Evolutionary conservation across 257 asterid genomes (phyloP).

Genomic region (Henckelia pumila): DNA sequence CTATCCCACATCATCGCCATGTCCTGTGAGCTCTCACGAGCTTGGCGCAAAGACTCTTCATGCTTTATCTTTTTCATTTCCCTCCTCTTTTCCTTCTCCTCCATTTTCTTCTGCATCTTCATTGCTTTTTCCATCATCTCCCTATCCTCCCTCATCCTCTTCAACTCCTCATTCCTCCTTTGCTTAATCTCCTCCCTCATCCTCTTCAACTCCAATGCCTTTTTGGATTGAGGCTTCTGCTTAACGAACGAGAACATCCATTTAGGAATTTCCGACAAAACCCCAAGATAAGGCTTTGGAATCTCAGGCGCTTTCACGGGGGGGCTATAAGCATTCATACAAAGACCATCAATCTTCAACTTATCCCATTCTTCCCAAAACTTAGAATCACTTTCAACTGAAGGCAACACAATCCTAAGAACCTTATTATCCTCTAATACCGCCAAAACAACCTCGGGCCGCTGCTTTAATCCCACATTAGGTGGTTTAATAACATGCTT

Average conservation of each 20-base stretch:
- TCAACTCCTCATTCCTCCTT: constrained; percentile 41
- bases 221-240: constrained; percentile 78
- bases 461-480: constrained; percentile 46
- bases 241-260: constrained; percentile 60
- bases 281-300: constrained; percentile 70
- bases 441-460: constrained; percentile 76
- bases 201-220: constrained; percentile 75
- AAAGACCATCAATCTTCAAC: constrained; percentile 56
- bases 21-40: constrained; percentile 39
- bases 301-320: constrained; percentile 66
- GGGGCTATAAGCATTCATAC: constrained; percentile 84
- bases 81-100: constrained; percentile 62
- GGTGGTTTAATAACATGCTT: constrained; percentile 72
- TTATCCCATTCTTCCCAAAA: constrained; percentile 89
- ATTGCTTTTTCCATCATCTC: constrained; percentile 58
- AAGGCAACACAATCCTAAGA: constrained; percentile 80
- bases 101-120: constrained; percentile 63
- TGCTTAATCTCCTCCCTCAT: constrained; percentile 45
- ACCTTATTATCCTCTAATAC: constrained; percentile 85
- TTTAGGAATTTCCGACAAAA: constrained; percentile 45
- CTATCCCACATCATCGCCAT: constrained; percentile 64
- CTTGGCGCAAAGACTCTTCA: constrained; percentile 48
- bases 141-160: constrained; percentile 45
- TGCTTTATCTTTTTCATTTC: constrained; percentile 51
- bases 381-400: constrained; percentile 58